Evolutionary conservation across 306 rosid species (phyloP), one percentile per base, ranked within the genome.

Genomic region (Pueraria montana): DNA sequence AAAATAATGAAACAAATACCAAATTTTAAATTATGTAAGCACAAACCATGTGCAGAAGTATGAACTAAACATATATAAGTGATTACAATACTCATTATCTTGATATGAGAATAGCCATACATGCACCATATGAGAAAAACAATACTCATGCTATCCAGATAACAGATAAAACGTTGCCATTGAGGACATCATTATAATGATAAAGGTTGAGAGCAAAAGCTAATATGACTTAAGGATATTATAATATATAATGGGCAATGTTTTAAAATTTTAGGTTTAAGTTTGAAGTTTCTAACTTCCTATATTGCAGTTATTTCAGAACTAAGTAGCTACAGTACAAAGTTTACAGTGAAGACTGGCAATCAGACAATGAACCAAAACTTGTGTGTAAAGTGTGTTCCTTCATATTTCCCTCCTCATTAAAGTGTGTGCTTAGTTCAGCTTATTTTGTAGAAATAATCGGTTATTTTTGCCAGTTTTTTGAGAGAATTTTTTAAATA

Each of bases 1-100:
- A 72, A n/a, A 79, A 72, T n/a, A 82, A 72, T 23, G 50, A 78
- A 68, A 75, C 30, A 74, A 72, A 12, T 20, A 48, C 56, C 45
- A 53, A 66, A 56, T 43, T 52, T 74, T 46, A 80, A 42, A 52
- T 24, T 26, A 23, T 1, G 6, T 45, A 62, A 11, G 8, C 80
- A 70, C 48, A n/a, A 62, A 70, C 17, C 16, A 52, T 11, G 38
- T 11, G 69, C 73, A 70, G 42, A 27, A 63, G 66, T 9, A 61
- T 42, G 46, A 77, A 49, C 61, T 12, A 5, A 58, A 73, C 24
- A 67, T 62, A 49, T 24, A 74, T 34, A 32, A 64, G 45, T 21
- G 66, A 82, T 26, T 43, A 53, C 21, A 63, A 49, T 42, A 73
- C 58, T 50, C 50, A 1, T 64, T 16, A 23, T 52, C 48, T 38